Evolutionary conservation across 306 rosid genomes (phyloP).

Genomic region (Vigna hirtella): DNA sequence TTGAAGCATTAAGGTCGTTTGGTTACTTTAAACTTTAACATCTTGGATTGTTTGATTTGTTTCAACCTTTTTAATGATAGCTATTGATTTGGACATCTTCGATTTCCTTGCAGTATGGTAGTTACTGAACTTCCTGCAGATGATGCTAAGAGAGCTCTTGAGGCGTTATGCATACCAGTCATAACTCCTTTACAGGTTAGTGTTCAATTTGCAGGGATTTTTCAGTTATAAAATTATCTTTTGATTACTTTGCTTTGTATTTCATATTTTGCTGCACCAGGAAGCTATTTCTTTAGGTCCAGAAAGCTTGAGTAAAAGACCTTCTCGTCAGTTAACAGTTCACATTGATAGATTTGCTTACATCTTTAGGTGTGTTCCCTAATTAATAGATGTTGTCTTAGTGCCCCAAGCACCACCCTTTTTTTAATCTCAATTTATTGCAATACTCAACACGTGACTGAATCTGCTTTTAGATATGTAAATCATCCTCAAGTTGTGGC

Average conservation of each 20-base stretch:
- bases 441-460: slow-evolving; percentile 47
- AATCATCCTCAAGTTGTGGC: slow-evolving; percentile 98
- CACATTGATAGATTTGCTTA: slow-evolving; percentile 97
- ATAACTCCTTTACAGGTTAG: slow-evolving; percentile 91
- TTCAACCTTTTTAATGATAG: slow-evolving; percentile 27
- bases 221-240: slow-evolving; percentile 7
- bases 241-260: slow-evolving; percentile 41
- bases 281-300: slow-evolving; percentile 88
- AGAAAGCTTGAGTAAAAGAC: slow-evolving; percentile 76
- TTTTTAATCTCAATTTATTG: not conserved
- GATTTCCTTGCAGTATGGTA: slow-evolving; percentile 71
- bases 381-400: slow-evolving; percentile 28
- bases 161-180: slow-evolving; percentile 92
- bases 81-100: slow-evolving; percentile 46
- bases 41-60: slow-evolving; percentile 14
- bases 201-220: slow-evolving; percentile 39
- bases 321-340: slow-evolving; percentile 88
- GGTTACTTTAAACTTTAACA: slow-evolving; percentile 31
- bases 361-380: slow-evolving; percentile 79
- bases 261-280: slow-evolving; percentile 59
- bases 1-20: slow-evolving; percentile 90
- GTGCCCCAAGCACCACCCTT: slow-evolving; percentile 13
- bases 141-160: slow-evolving; percentile 87
- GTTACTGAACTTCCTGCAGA: slow-evolving; percentile 93
- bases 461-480: slow-evolving; percentile 72